Evolutionary conservation across 192 early-diverging fungal genomes (phyloP).

Genomic region (Irineochytrium annulatum): DNA sequence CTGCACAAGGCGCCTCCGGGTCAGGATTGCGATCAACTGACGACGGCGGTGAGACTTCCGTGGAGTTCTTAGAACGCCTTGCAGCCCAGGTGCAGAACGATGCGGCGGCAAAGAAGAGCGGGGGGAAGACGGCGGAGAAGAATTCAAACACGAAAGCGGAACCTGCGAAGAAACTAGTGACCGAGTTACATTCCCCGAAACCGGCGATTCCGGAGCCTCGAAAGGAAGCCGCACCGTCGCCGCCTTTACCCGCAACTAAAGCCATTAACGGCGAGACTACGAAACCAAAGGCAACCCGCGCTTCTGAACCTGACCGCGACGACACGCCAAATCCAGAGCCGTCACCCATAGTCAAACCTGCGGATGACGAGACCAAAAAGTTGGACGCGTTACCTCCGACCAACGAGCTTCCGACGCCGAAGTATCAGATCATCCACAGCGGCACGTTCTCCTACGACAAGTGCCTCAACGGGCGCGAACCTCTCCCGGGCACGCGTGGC

Average conservation of each 20-base stretch:
- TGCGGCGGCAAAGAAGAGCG: constrained; percentile 11
- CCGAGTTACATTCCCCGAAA: neutral
- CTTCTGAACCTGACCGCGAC: too few relatives aligned
- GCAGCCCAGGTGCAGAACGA: neutral
- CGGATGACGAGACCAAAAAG: too few relatives aligned
- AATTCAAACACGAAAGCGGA: constrained; percentile 1
- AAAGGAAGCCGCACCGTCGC: neutral
- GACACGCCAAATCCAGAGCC: neutral
- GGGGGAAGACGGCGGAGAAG: neutral
- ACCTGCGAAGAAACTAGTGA: constrained; percentile 5
- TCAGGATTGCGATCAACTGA: too few relatives aligned
- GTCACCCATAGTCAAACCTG: neutral
- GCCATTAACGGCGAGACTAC: too few relatives aligned
- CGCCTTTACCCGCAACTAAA: too few relatives aligned
- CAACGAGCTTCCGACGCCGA: neutral
- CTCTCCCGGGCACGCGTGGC: constrained; percentile 12
- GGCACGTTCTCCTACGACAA: constrained; percentile 26
- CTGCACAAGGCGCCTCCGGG: too few relatives aligned
- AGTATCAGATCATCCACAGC: neutral
- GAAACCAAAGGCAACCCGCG: too few relatives aligned
- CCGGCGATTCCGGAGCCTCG: neutral
- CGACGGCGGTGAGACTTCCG: too few relatives aligned
- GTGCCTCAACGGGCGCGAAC: constrained; percentile 31
- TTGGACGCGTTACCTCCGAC: too few relatives aligned
- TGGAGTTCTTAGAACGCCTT: constrained; percentile 36